These are phyloP conservation scores for Boletus vinaceobasis DNA, from an alignment of 768 basidiomycete species.

Conservation along the genomic window DNA sequence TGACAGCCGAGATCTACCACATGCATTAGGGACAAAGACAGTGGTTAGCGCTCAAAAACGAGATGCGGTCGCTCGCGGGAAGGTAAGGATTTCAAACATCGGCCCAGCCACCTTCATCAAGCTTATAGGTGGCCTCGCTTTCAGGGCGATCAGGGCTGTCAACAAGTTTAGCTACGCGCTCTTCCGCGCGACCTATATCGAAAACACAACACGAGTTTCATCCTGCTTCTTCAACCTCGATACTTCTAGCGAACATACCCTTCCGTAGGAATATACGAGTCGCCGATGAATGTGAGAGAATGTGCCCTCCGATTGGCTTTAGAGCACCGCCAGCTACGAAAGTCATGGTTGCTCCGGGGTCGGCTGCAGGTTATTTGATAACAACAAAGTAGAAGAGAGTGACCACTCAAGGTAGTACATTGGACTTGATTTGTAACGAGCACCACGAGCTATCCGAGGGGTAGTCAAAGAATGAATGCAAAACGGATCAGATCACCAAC, in stretches of 20 bases:
- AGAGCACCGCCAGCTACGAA: conserved; percentile 92
- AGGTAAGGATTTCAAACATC: conserved; percentile 54
- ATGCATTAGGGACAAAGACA: background rate
- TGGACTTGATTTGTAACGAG: conserved; percentile 93
- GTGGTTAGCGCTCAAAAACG: background rate
- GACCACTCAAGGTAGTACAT: conserved; percentile 40
- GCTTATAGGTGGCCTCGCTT: conserved; percentile 87
- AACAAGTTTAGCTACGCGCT: conserved; percentile 86
- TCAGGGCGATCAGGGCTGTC: conserved; percentile 88
- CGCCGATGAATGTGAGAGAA: conserved; percentile 84
- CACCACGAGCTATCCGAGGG: conserved; percentile 61
- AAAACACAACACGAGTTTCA: background rate
- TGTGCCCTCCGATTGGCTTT: conserved; percentile 89
- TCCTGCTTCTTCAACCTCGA: background rate
- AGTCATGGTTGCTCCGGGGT: conserved; percentile 92
- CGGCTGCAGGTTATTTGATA: conserved; percentile 48
- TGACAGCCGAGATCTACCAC: background rate
- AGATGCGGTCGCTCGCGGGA: background rate
- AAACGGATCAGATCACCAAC: conserved; percentile 34
- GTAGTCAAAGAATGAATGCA: background rate
- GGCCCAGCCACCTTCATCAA: conserved; percentile 88
- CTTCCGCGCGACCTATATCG: conserved; percentile 73
- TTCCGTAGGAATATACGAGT: conserved; percentile 86
- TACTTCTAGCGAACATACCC: conserved; percentile 41
- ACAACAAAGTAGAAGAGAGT: background rate